Base-by-base conservation (phyloP, 169 alveolate genomes). In the Ichthyophthirius multifiliis region DNA sequence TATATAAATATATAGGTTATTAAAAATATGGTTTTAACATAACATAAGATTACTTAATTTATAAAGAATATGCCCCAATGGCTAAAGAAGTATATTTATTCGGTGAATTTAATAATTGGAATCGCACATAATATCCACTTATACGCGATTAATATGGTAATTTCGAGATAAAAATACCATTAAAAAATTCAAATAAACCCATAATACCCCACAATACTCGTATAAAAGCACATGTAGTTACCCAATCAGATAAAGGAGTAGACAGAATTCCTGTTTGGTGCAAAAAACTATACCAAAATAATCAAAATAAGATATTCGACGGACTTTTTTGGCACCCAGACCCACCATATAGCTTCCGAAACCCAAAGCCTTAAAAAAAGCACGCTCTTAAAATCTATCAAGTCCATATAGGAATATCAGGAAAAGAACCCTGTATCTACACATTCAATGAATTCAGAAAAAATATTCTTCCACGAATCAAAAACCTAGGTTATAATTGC, bases 251-350 rank as follows among this genome's bases (percentile, higher is more conserved):
- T 44, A 83, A 90, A 63, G 75, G 91, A 62, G 90, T 90, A 44
- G 97, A 93, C 82, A 84, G 96, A 67, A 95, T 94, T 43, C 98
- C 99, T 39, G 96, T 97, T 13, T 96, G 98, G 97, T 80, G 94
- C 13, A 90, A 82, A 34, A 92, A 93, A 62, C 87, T 95, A 10
- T 79, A 90, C 75, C 90, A 94, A 81, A 92, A 93, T 76, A 88
- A 76, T 30, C 87, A 90, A 71, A 88, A 88, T 65, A 78, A 80
- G 34, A 77, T 93, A 20, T 95, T 84, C 88, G 96, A 93, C 75
- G 96, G 94, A 35, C 93, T 94, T 18, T 86, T 88, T 82, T 96
- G 97, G 97, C 79, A 92, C 73, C 79, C 91, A 74, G 85, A 85
- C 67, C 86, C 84, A 41, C 71, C 71, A 65, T 94, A 93, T 85